Conservation (phyloP, 106 monocot genomes). For the Acorus gramineus region DNA sequence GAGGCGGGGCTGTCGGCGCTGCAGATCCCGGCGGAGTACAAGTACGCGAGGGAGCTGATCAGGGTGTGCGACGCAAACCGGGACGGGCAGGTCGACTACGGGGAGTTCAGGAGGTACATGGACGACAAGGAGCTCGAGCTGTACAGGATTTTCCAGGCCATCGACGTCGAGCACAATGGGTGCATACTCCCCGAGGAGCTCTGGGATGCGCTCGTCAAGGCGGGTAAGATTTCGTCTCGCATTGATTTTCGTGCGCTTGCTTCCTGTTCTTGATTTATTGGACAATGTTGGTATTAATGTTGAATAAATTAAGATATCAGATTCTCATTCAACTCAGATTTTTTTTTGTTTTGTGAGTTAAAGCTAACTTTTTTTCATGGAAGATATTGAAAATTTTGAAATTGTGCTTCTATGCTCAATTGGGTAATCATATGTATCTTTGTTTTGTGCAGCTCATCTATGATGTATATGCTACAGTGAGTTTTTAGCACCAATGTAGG, state of each 20-base stretch:
- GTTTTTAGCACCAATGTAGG: too few relatives aligned
- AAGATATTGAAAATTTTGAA: too few relatives aligned
- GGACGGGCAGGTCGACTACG: conserved; percentile 70
- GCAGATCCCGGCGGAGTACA: conserved; percentile 72
- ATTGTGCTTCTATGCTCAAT: too few relatives aligned
- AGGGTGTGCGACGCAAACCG: conserved; percentile 68
- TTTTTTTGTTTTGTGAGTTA: background rate
- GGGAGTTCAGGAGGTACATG: conserved; percentile 73
- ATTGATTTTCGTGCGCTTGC: too few relatives aligned
- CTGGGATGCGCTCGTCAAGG: conserved; percentile 84
- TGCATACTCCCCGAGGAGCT: conserved; percentile 95
- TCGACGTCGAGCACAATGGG: conserved; percentile 90
- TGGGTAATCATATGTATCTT: too few relatives aligned
- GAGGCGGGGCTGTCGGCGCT: conserved; percentile 62
- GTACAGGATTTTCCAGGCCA: conserved; percentile 91
- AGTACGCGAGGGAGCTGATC: conserved; percentile 79
- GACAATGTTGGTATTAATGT: too few relatives aligned
- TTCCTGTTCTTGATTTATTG: too few relatives aligned
- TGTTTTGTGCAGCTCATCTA: too few relatives aligned
- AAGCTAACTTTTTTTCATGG: background rate
- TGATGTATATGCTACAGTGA: too few relatives aligned
- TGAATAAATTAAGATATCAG: too few relatives aligned
- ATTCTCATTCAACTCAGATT: too few relatives aligned
- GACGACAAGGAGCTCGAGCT: conserved; percentile 86
- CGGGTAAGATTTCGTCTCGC: conserved; percentile 35